Evolutionary conservation across 768 basidiomycete species (phyloP).

Genomic region (Harrya chromipes): DNA sequence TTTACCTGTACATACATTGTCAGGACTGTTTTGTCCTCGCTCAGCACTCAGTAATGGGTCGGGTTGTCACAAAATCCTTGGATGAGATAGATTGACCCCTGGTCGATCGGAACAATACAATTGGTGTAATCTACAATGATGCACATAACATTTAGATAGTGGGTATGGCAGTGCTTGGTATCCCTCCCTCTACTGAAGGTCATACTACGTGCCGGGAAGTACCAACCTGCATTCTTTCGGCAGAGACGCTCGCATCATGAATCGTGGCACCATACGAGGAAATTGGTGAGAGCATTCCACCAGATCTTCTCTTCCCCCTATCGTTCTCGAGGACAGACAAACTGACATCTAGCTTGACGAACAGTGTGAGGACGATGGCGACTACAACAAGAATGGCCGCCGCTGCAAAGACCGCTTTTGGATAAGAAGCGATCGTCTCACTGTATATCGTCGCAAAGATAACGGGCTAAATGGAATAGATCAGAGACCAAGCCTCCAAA

Average conservation of each 20-base stretch:
- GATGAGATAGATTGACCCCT: too few species aligned
- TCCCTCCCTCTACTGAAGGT: too few species aligned
- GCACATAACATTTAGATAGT: too few species aligned
- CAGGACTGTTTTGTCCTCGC: neutral
- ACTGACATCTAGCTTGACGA: constrained; percentile 38
- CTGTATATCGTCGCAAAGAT: constrained; percentile 68
- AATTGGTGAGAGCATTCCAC: constrained; percentile 26
- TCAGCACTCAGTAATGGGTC: too few species aligned
- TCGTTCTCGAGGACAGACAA: constrained; percentile 17
- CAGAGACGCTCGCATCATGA: constrained; percentile 4
- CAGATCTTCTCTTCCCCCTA: constrained; percentile 6
- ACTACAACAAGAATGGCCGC: constrained; percentile 52
- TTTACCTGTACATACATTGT: neutral
- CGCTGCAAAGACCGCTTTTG: constrained; percentile 64
- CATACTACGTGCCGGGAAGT: neutral
- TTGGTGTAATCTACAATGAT: too few species aligned
- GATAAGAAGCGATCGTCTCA: constrained; percentile 57
- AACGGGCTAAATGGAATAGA: constrained; percentile 47
- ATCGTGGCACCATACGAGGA: constrained; percentile 16
- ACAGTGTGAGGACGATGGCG: constrained; percentile 44
- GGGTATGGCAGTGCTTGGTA: too few species aligned
- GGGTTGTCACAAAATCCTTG: too few species aligned
- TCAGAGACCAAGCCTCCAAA: constrained; percentile 10
- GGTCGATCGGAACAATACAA: too few species aligned
- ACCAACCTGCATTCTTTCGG: constrained; percentile 3